Evolutionary conservation across 192 early-diverging fungal species (phyloP).

Genomic region (Chytriomyces hyalinus): DNA sequence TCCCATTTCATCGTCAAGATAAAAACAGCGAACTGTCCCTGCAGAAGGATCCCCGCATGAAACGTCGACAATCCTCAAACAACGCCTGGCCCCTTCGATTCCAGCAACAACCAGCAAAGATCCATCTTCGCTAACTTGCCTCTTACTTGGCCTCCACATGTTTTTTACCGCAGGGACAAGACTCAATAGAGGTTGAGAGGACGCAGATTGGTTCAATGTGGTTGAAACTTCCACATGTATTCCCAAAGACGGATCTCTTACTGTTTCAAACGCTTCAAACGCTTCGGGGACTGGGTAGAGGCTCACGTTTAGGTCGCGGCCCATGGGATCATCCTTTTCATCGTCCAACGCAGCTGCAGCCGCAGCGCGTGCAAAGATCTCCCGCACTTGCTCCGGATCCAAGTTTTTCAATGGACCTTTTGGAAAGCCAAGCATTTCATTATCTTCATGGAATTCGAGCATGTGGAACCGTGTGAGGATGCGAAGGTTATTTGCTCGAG

Average conservation of each 20-base stretch:
- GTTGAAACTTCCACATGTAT: not conserved
- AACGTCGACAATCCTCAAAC: conserved; percentile 25
- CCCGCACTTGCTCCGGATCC: not conserved
- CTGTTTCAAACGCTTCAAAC: not conserved
- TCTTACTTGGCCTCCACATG: conserved; percentile 19
- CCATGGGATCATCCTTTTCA: not conserved
- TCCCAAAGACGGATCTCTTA: conserved; percentile 7
- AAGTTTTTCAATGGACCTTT: not conserved
- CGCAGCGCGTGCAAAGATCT: not conserved
- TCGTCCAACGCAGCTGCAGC: not conserved
- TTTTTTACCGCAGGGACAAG: conserved; percentile 26
- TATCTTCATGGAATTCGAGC: conserved; percentile 21
- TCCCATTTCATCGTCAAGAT: conserved; percentile 26
- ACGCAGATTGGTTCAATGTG: not conserved
- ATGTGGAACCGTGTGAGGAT: conserved; percentile 22
- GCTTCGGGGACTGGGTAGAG: not conserved
- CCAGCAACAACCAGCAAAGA: conserved; percentile 25
- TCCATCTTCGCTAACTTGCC: conserved; percentile 24
- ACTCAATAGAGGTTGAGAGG: not conserved
- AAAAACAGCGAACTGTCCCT: conserved; percentile 14
- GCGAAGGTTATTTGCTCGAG: conserved; percentile 24
- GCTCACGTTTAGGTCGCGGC: not conserved
- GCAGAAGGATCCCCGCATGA: not conserved
- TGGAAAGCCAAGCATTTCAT: not conserved
- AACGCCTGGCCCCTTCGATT: conserved; percentile 19